Base-by-base conservation (phyloP, 768 basidiomycete species). In the Lentinula boryana region DNA sequence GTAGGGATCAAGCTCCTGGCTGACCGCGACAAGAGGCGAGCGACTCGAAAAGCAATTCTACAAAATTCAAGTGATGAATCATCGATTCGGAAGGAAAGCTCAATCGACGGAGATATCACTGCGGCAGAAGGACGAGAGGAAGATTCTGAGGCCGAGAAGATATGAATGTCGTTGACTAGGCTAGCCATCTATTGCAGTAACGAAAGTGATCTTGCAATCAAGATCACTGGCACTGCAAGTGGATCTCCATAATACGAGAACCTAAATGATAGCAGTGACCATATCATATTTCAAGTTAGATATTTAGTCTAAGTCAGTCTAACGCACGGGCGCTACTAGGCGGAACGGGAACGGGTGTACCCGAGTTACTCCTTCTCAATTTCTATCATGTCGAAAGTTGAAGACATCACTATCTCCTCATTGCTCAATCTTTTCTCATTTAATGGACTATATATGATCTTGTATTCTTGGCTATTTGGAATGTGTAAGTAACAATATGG, bases 381-480 rank as follows among this genome's bases (percentile, higher is more conserved):
- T n/a, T 44, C 57, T 57, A 58, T 49, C 35, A 76, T 77, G 74
- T 61, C 74, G 27, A 70, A 72, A 67, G 66, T 71, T 32, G 69
- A 80, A 66, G 59, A 71, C 21, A 63, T 81, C 38, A 77, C 76
- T 27, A 43, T 78, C 2, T 44, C 66, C 2, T 74, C 73, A 12
- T 46, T 81, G 23, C 46, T 66, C 41, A 63, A 61, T 8, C 69
- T 82, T 16, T 67, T 74, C 32, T 75, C 75, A 40, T 61, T 74
- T 4, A 69, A 73, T 63, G 77, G 79, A 16, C 52, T 80, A 4
- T 87, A 88, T 63, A 68, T 83, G 31, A 62, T 86, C 31, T 80
- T 75, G n/a, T 88, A 84, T 72, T 76, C 76, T 10, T 86, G 83
- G 81, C 69, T 87, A 32, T 84, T 84, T 70, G 87, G 87, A 62